Base-by-base conservation (phyloP, 2,329 filamentous ascomycete species). In the Septoria linicola region DNA sequence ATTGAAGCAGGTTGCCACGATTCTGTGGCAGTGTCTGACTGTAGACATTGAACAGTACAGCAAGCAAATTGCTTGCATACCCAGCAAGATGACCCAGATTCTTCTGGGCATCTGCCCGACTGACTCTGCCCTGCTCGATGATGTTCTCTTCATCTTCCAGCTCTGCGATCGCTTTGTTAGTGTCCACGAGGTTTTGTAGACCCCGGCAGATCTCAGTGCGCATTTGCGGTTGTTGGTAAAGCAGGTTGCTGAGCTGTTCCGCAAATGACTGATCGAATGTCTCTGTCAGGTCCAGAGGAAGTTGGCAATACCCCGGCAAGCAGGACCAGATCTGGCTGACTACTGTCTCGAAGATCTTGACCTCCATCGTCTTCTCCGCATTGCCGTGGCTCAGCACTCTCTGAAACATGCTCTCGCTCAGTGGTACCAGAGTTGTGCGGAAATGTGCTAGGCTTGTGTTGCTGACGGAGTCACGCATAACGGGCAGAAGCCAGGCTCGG, bases 11-110 rank as follows among this genome's bases (percentile, higher is more conserved):
- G 16, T 88, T 89, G 0, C 89, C 91, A 61, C 93, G 82, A 65
- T 89, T 93, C 66, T 96, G 89, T 2, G 93, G 92, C 20, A 99
- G 78, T 1, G 93, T 99, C 70, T 96, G 88, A 58, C 88, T 96
- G 74, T 99, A 99, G 37, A 99, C 92, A 67, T 99, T 99, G 78
- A 99, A 97, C n/a, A 99, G 76, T 0, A 97, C 92, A 5, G 93
- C 91, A 35, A 99, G 81, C 72, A 99, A 81, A 64, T 97, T 97
- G 54, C 86, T 86, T 1, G 92, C 80, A 66, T 93, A 91, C 1
- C 76, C 75, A 13, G 88, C 83, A 10, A 99, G 77, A 67, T 95
- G 85, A n/a, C 82, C 75, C 32, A 97, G 73, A 66, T 96, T 96
- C 70, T 85, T 84, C 68, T 83, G 76, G 0, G 93, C 92, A 32